Evolutionary conservation across 192 early-diverging fungal species (phyloP).

Genomic region (Entomortierella beljakovae): DNA sequence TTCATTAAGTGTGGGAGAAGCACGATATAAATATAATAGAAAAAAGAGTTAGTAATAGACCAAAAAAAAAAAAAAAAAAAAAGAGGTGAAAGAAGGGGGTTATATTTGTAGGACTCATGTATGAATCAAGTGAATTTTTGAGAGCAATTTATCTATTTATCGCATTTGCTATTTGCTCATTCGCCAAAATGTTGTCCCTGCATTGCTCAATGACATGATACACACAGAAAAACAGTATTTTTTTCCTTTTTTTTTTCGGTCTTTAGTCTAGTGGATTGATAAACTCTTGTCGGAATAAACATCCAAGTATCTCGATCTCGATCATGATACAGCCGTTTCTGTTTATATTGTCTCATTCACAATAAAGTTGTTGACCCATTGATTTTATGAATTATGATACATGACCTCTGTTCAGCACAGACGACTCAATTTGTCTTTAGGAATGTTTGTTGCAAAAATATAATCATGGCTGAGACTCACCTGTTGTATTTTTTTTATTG

Average conservation of each 20-base stretch:
- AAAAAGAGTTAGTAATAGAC: too few relatives aligned
- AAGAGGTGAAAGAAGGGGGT: too few relatives aligned
- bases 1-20: too few relatives aligned
- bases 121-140: conserved; percentile 4
- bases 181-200: neutral
- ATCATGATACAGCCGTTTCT: too few relatives aligned
- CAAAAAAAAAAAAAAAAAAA: too few relatives aligned
- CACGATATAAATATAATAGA: too few relatives aligned
- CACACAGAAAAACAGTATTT: too few relatives aligned
- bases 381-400: neutral
- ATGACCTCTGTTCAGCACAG: neutral
- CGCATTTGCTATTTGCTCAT: conserved; percentile 2
- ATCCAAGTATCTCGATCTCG: too few relatives aligned
- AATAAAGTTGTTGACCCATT: too few relatives aligned
- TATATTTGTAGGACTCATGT: too few relatives aligned
- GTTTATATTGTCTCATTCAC: too few relatives aligned
- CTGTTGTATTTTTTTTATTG: conserved; percentile 25
- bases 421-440: neutral
- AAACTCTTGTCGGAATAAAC: neutral
- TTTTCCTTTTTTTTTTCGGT: neutral
- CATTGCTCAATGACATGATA: too few relatives aligned
- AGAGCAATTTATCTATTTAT: conserved; percentile 41
- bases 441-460: neutral
- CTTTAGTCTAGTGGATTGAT: neutral
- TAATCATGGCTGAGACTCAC: conserved; percentile 5